Base-by-base conservation (phyloP, 2,329 filamentous ascomycete species). In the Pseudogymnoascus sp. region DNA sequence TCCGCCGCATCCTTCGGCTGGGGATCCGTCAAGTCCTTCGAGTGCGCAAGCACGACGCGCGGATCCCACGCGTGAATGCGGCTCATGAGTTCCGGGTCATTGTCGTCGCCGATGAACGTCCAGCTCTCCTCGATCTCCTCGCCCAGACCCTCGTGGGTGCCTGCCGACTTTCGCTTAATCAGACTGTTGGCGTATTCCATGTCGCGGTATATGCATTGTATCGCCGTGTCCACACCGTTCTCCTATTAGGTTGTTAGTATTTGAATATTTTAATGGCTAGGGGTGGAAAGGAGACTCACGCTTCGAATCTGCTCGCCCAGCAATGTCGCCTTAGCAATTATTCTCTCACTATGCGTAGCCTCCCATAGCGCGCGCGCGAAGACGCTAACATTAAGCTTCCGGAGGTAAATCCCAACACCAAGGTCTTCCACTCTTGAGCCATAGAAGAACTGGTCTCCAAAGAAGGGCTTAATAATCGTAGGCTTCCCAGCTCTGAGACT, bases 361-460 rank as follows among this genome's bases (percentile, higher is more conserved):
- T 95, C 88, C 92, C 91, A 97, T 6, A 99, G 76, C 0, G 93
- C 91, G 62, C 90, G 81, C 14, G 90, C 89, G 67, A 99, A 93
- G 37, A 87, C 83, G 65, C 84, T 88, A n/a, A 90, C 87, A 20
- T 94, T 95, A 77, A 96, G 85, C 74, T 90, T 94, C 77, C 89
- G 91, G 68, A 99, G 79, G 70, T 87, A 90, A 18, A 96, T 86
- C 0, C 94, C 94, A 2, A 97, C 94, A 0, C 94, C 93, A 5
- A 99, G 79, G 69, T 97, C 93, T 72, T 97, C 91, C 1, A 97
- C 89, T 3, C 94, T 83, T 30, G 81, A 84, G 6, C 91, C 94
- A 68, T 96, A 97, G 78, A 99, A 99, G 79, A 89, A 97, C 71
- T 99, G 94, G 69, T 99, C 94, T 4, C 94, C 94, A 70, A 99